Conservation (phyloP, 805 yeast genomes). For the Grigorovia yakushimaensis region DNA sequence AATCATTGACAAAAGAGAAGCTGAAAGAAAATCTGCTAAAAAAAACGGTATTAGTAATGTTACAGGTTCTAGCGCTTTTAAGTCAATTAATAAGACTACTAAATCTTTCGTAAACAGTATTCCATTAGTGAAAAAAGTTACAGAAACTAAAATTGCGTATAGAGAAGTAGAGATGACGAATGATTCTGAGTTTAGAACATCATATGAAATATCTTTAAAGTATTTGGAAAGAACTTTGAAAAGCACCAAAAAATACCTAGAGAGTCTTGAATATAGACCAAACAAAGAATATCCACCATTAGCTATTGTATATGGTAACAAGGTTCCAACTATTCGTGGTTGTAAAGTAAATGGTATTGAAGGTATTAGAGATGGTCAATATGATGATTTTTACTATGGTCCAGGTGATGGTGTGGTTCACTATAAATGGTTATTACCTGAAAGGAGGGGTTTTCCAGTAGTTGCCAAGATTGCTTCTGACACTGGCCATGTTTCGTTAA, state of each 20-base stretch:
- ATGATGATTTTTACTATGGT: slow-evolving; percentile 70
- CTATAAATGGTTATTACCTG: slow-evolving; percentile 76
- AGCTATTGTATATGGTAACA: slow-evolving; percentile 71
- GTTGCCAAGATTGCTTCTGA: slow-evolving; percentile 56
- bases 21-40: slow-evolving; percentile 2
- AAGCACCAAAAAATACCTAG: slow-evolving; percentile 47
- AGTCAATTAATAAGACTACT: slow-evolving; percentile 4
- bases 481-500: slow-evolving; percentile 69
- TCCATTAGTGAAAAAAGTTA: slow-evolving; percentile 8
- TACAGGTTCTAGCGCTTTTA: not conserved
- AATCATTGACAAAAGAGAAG: slow-evolving; percentile 4
- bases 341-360: slow-evolving; percentile 52
- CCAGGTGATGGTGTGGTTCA: slow-evolving; percentile 93
- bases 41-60: not conserved
- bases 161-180: slow-evolving; percentile 5
- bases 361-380: slow-evolving; percentile 62
- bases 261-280: slow-evolving; percentile 45
- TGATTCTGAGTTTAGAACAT: slow-evolving; percentile 19
- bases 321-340: slow-evolving; percentile 79
- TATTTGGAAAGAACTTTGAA: slow-evolving; percentile 56
- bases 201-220: slow-evolving; percentile 46
- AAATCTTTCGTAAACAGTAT: slow-evolving; percentile 7
- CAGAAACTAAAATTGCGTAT: slow-evolving; percentile 1
- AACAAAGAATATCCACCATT: slow-evolving; percentile 66
- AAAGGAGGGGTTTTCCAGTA: slow-evolving; percentile 58